Conservation (phyloP, 805 yeast species). For the Yamadazyma laniorum region DNA sequence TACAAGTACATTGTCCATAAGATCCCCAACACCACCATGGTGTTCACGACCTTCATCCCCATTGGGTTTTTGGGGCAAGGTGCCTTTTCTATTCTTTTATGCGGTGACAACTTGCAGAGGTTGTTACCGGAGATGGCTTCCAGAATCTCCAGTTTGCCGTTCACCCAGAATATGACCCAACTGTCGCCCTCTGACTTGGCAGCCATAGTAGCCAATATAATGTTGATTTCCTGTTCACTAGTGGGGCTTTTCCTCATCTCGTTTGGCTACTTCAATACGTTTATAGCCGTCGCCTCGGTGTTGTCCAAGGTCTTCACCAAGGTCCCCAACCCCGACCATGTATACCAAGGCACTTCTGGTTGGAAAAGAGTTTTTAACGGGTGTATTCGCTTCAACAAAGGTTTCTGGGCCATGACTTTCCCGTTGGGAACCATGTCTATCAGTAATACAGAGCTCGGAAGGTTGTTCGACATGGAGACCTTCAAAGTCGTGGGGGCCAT, state of each 20-base stretch:
- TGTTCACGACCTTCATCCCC: conserved; percentile 73
- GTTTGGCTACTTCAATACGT: conserved; percentile 54
- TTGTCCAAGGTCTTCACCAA: conserved; percentile 44
- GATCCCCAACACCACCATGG: conserved; percentile 52
- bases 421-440: conserved; percentile 82
- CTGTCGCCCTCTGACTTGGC: not conserved
- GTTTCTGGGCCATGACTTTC: conserved; percentile 76
- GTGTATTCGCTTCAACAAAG: conserved; percentile 18
- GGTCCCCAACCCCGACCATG: conserved; percentile 21
- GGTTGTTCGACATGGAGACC: conserved; percentile 47
- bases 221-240: conserved; percentile 22
- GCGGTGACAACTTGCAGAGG: conserved; percentile 44
- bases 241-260: conserved; percentile 47
- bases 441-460: conserved; percentile 53
- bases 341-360: conserved; percentile 17
- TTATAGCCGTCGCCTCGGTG: conserved; percentile 32
- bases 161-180: conserved; percentile 1
- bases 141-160: not conserved
- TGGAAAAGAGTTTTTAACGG: conserved; percentile 16
- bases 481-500: conserved; percentile 64
- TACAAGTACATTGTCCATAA: conserved; percentile 58
- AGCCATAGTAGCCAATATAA: not conserved
- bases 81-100: conserved; percentile 58
- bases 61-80: conserved; percentile 89
- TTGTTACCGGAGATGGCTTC: conserved; percentile 12